These are phyloP conservation scores for Ulmus americana DNA, from an alignment of 331 rosid species.

Conservation along the genomic window DNA sequence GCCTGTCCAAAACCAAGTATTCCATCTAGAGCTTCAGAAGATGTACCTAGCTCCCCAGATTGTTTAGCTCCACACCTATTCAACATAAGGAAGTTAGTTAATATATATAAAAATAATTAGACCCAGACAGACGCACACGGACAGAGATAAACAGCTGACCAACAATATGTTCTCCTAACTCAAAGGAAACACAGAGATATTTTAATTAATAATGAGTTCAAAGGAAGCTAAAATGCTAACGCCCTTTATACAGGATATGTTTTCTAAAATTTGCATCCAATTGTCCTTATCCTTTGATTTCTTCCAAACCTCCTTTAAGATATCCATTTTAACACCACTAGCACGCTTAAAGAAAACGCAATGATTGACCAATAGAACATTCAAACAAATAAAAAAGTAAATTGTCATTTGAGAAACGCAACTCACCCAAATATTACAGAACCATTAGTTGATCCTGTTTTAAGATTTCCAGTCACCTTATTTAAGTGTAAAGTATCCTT, in stretches of 20 bases:
- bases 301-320: too few relatives aligned
- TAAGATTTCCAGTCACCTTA: slow-evolving; percentile 40
- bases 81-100: slow-evolving; percentile 21
- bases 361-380: neutral
- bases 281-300: too few relatives aligned
- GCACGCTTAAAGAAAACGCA: neutral
- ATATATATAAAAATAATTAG: neutral
- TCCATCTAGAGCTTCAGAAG: slow-evolving; percentile 65
- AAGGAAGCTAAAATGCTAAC: too few relatives aligned
- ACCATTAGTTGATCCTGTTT: slow-evolving; percentile 30
- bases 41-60: slow-evolving; percentile 49
- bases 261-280: too few relatives aligned
- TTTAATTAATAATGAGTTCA: too few relatives aligned
- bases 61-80: slow-evolving; percentile 70
- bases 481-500: slow-evolving; percentile 54
- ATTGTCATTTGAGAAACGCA: slow-evolving; percentile 6
- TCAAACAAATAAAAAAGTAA: slow-evolving; percentile 2
- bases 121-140: neutral
- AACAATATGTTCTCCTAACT: too few relatives aligned
- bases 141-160: neutral
- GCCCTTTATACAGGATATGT: too few relatives aligned
- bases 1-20: slow-evolving; percentile 92
- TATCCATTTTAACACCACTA: too few relatives aligned
- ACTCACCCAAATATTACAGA: slow-evolving; percentile 70
- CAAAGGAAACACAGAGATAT: too few relatives aligned